These are phyloP conservation scores for Paspalum vaginatum DNA, from an alignment of 176 grass and related monocot genomes.

Conservation along the genomic window DNA sequence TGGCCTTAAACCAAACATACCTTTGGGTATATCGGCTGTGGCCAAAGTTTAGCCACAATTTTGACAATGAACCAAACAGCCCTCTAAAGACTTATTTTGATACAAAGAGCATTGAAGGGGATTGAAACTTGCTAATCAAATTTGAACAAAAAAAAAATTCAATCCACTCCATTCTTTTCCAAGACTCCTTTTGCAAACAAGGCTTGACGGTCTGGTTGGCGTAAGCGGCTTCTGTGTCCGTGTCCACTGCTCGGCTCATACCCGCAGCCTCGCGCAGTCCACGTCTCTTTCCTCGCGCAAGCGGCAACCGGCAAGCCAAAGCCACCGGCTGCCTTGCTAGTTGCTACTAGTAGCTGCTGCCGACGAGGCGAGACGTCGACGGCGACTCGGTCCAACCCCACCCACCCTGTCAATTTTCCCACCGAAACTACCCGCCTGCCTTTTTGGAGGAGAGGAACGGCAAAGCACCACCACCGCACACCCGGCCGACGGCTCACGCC, in stretches of 20 bases:
- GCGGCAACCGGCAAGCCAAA: not conserved
- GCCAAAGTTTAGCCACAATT: too few relatives aligned
- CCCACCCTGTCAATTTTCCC: conserved; percentile 14
- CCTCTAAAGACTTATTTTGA: too few relatives aligned
- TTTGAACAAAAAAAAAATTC: too few relatives aligned
- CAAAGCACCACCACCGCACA: not conserved
- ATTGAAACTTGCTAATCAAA: too few relatives aligned
- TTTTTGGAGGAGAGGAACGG: not conserved
- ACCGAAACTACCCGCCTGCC: not conserved
- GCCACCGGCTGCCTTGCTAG: not conserved
- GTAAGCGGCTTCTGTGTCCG: not conserved
- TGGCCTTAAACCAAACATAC: too few relatives aligned
- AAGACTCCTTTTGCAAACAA: too few relatives aligned
- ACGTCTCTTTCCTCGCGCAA: not conserved
- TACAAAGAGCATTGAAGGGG: too few relatives aligned
- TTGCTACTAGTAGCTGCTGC: not conserved
- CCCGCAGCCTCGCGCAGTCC: not conserved
- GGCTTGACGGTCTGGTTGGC: not conserved
- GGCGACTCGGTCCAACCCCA: not conserved
- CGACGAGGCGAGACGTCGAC: conserved; percentile 4
- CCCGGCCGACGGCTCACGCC: conserved; percentile 1
- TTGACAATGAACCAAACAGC: too few relatives aligned
- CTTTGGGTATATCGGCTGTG: too few relatives aligned
- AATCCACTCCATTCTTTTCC: too few relatives aligned
- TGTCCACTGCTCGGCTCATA: not conserved